Base-by-base conservation (phyloP, 2,329 filamentous ascomycete genomes). In the Aspergillus hiratsukae region DNA sequence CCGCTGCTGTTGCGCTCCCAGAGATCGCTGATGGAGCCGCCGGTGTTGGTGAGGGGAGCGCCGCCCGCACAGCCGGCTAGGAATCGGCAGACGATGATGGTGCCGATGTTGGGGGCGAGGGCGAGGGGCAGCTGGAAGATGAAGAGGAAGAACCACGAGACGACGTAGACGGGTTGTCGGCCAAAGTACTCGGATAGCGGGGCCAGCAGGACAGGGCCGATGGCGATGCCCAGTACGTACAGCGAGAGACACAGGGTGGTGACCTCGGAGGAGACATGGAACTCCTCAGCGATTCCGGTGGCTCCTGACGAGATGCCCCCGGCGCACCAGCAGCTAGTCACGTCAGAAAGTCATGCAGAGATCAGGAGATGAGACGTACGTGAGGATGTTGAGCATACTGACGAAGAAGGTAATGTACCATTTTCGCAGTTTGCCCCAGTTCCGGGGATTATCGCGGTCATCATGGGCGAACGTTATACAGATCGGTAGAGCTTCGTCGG, bases 361-460 rank as follows among this genome's bases (percentile, higher is more conserved):
- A 10, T 17, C 1, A 21, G 29, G n/a, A n/a, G n/a, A n/a, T n/a
- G 7, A 28, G 8, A 56, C 52, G 8, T 62, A 69, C 66, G 66
- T 69, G 55, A 69, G 57, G 0, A 69, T 65, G 49, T 69, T 69
- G 23, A 77, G 61, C 57, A 71, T 66, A 56, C 75, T 72, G 21
- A 69, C 72, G n/a, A 77, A 63, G 31, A 66, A 62, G 5, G 72
- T 76, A 41, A 76, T 76, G 57, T 75, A 76, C 75, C 75, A 77
- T 56, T 74, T 74, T 28, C 67, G 68, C 59, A 58, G 67, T 45
- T 65, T 68, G 2, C 71, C 66, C 72, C 74, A 78, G 48, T 75
- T 70, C 37, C 73, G 68, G 9, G 76, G 76, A 54, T 76, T 76
- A 31, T 76, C 73, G 7, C 35, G 52, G 37, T 69, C 67, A 7